Evolutionary conservation across 305 asterid genomes (phyloP).

Genomic region (Rubia peregrina): DNA sequence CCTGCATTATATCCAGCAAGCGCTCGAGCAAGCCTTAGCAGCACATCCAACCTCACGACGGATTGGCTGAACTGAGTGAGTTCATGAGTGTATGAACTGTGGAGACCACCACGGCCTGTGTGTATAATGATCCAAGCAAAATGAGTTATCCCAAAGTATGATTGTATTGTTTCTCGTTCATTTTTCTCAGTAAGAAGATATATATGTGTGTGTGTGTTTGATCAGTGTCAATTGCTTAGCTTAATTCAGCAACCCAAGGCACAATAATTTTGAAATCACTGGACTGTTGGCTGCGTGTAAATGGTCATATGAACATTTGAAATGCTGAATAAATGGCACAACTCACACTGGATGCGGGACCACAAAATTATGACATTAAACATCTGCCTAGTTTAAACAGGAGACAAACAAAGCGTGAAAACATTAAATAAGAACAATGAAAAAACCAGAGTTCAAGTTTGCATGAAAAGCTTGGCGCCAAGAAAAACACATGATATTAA

Average conservation of each 20-base stretch:
- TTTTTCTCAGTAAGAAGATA: neutral
- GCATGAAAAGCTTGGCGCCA: neutral
- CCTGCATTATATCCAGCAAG: conserved; percentile 28
- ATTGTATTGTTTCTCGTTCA: neutral
- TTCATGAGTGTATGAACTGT: neutral
- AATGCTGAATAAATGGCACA: conserved; percentile 5
- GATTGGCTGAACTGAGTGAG: neutral
- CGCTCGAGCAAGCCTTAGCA: conserved; percentile 16
- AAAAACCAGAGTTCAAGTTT: neutral
- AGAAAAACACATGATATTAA: neutral
- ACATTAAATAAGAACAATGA: conserved; percentile 8
- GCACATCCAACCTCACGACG: neutral
- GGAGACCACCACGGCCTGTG: neutral
- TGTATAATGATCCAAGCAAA: neutral
- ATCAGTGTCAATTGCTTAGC: neutral
- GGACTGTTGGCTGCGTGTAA: neutral
- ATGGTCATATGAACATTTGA: conserved; percentile 1
- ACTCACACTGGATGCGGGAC: conserved; percentile 1
- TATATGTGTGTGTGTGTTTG: neutral
- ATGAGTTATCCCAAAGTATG: neutral
- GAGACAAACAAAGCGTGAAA: conserved; percentile 11
- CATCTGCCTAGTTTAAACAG: neutral
- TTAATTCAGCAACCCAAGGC: no score
- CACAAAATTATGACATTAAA: neutral
- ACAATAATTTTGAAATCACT: neutral